Evolutionary conservation across 331 rosid species (phyloP), one percentile per base, ranked within the genome.

Genomic region (Phaseolus coccineus): DNA sequence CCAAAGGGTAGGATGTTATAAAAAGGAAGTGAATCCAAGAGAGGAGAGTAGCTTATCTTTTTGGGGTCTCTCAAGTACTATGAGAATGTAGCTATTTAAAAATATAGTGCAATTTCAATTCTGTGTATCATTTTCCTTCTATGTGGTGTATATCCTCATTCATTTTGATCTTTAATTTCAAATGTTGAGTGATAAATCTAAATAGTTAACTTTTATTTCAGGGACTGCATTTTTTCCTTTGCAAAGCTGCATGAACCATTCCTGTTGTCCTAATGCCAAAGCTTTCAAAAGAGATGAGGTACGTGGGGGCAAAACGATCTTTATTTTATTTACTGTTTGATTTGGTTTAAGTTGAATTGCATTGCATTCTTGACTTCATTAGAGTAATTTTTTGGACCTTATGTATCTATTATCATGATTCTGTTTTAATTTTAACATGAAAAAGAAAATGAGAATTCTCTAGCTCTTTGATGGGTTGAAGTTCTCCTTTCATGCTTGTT

Each of bases 241-340:
- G 82, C 99, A 96, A 74, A 93, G 98, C 85, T 91, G 98, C 83
- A 82, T 93, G 90, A 96, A 96, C 84, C 98, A 96, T 87, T 96
- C 97, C 44, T 96, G 98, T 84, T 79, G 85, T 82, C 99, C 98
- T n/a, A 96, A 89, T 77, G 98, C 94, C 30, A 91, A 87, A 77
- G 99, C 99, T 47, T 96, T 93, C 88, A 96, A 96, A 88, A 88
- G 99, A 81, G 99, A 91, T n/a, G 92, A 89, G 97, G 99, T 90
- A 83, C 10, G 89, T 75, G 22, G 63, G 75, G 73, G 47, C 56
- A 69, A 46, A 61, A 69, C 69, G 69, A 47, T 24, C 63, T 63
- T 22, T 10, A 65, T 76, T 69, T 64, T 56, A 46, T 46, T 73
- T 51, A 62, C 35, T 25, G 71, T 66, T 44, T 61, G 35, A 42